Percentiles rank a stretch among this genome's conserved stretches.
These are phyloP conservation scores for Heliosperma pusillum DNA, from an alignment of 148 eudicot genomes.

Conservation along the genomic window DNA sequence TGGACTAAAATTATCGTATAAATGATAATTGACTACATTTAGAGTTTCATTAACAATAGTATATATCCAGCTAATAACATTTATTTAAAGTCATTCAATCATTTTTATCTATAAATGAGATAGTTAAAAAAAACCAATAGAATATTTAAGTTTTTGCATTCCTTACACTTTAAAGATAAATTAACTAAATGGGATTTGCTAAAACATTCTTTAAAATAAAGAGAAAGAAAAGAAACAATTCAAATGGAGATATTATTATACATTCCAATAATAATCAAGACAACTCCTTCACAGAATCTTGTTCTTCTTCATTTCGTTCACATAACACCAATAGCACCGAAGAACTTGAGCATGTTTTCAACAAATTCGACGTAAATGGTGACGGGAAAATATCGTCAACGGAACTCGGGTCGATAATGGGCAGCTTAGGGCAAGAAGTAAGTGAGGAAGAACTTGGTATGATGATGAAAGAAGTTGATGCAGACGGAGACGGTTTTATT, in stretches of 20 bases:
- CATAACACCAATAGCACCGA: slow-evolving; percentile 5
- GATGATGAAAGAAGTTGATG: slow-evolving; percentile 28
- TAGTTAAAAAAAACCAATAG: neutral
- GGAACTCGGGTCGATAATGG: slow-evolving; percentile 24
- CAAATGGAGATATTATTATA: neutral
- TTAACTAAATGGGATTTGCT: slow-evolving; percentile 22
- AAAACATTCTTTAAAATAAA: slow-evolving; percentile 22
- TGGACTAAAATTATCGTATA: too few species aligned
- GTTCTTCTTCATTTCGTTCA: slow-evolving; percentile 17
- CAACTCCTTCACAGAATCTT: neutral
- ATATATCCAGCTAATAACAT: neutral
- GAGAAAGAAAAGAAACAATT: slow-evolving; percentile 10
- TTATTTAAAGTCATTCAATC: neutral
- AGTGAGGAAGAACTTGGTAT: slow-evolving; percentile 19
- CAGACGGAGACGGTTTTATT: slow-evolving; percentile 33
- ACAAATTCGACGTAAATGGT: slow-evolving; percentile 33
- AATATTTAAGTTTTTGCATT: neutral
- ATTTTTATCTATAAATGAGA: neutral
- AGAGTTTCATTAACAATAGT: slow-evolving; percentile 4
- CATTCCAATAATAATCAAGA: slow-evolving; percentile 2
- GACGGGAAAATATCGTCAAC: slow-evolving; percentile 26
- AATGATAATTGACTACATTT: neutral
- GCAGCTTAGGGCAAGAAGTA: slow-evolving; percentile 29
- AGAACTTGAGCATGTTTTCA: slow-evolving; percentile 30
- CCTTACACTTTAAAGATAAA: neutral